phyloP scores from a whole-genome alignment of 2,329 filamentous ascomycete species.

The Magnaporthiopsis poae region DNA sequence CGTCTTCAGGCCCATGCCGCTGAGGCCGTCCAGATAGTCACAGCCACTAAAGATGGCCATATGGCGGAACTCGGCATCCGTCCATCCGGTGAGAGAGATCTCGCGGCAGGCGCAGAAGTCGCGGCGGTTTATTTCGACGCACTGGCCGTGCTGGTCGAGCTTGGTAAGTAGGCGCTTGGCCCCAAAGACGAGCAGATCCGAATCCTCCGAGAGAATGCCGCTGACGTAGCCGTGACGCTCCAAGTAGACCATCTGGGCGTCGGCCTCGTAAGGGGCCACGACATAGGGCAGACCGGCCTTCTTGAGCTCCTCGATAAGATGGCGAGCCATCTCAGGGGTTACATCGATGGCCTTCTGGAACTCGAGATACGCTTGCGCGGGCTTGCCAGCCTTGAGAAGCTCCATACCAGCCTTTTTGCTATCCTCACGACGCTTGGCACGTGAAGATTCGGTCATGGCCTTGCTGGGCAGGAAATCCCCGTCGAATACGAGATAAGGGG shows the following conservation, averaged over 20 bases:
- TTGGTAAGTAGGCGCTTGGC: conserved; percentile 86
- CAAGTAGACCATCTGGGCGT: conserved; percentile 90
- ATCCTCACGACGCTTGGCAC: conserved; percentile 65
- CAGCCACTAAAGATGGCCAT: conserved; percentile 97
- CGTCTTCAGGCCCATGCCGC: conserved; percentile 81
- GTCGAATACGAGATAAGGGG: conserved; percentile 92
- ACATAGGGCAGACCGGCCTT: conserved; percentile 70
- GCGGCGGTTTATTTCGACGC: conserved; percentile 78
- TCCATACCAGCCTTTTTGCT: conserved; percentile 68
- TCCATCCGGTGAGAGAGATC: conserved; percentile 82
- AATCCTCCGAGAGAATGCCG: conserved; percentile 92
- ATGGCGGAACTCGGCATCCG: conserved; percentile 76
- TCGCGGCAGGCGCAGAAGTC: conserved; percentile 86
- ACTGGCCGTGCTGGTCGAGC: conserved; percentile 85
- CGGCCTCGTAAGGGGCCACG: conserved; percentile 93
- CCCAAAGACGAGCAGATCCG: conserved; percentile 89
- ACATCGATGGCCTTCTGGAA: conserved; percentile 93
- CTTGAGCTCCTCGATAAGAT: conserved; percentile 86
- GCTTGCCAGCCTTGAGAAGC: conserved; percentile 70
- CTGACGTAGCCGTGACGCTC: conserved; percentile 74
- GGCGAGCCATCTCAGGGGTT: conserved; percentile 87
- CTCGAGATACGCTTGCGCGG: conserved; percentile 69
- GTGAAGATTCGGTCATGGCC: conserved; percentile 69
- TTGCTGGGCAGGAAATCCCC: conserved; percentile 93
- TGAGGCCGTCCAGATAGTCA: conserved; percentile 83